Percentiles rank a stretch among this genome's conserved stretches.
phyloP scores from a whole-genome alignment of 2,329 filamentous ascomycete species.

The Leptographium galeiforme region DNA sequence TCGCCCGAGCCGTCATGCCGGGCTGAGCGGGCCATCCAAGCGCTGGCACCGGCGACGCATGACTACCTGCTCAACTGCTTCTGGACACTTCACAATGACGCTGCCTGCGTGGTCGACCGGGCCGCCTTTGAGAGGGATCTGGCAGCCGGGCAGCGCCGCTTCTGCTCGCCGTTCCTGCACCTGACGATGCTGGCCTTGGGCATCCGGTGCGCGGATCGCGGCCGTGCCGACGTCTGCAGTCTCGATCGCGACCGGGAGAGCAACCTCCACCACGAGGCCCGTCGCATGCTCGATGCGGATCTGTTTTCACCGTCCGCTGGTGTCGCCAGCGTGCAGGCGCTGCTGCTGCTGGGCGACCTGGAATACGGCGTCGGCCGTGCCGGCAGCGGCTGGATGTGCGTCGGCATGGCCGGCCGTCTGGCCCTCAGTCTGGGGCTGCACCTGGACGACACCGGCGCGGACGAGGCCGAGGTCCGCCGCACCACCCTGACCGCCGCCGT shows the following conservation, averaged over 20 bases:
- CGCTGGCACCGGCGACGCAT: constrained; percentile 30
- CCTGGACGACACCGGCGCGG: constrained; percentile 28
- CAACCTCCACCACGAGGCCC: constrained; percentile 38
- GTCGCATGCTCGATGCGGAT: constrained; percentile 39
- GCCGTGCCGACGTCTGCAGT: constrained; percentile 32
- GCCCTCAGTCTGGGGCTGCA: constrained; percentile 36
- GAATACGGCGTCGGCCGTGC: constrained; percentile 41
- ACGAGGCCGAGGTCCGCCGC: constrained; percentile 33
- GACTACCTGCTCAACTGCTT: constrained; percentile 39
- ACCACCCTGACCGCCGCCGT: constrained; percentile 38
- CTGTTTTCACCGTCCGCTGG: constrained; percentile 37
- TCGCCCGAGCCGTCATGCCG: constrained; percentile 29
- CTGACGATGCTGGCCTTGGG: constrained; percentile 38
- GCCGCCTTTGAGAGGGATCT: constrained; percentile 34
- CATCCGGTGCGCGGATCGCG: constrained; percentile 35
- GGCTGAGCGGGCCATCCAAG: constrained; percentile 33
- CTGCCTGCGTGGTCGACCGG: constrained; percentile 34
- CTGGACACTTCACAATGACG: constrained; percentile 37
- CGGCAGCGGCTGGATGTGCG: constrained; percentile 41
- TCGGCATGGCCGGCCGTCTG: constrained; percentile 30
- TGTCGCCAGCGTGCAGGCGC: constrained; percentile 36
- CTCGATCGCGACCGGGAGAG: constrained; percentile 30
- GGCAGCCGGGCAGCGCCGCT: constrained; percentile 29
- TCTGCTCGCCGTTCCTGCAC: constrained; percentile 39
- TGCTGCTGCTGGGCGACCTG: constrained; percentile 36